Conservation (phyloP, 305 asterid genomes). For the Striga hermonthica region DNA sequence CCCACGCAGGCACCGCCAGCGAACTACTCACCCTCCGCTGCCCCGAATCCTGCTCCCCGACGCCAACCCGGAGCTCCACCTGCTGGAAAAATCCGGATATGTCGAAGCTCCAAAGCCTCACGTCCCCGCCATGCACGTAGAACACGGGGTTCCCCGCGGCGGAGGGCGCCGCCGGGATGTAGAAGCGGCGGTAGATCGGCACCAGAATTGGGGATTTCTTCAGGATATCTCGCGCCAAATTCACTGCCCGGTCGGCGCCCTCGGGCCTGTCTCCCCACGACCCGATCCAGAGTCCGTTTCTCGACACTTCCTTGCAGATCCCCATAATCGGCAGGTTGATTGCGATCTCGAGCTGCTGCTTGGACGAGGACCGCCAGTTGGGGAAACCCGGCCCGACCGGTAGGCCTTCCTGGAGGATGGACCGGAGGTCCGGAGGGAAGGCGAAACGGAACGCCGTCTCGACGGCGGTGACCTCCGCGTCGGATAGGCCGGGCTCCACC, state of each 20-base stretch:
- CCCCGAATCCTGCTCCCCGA: constrained; percentile 32
- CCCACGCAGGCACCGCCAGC: constrained; percentile 72
- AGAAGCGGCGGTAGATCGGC: constrained; percentile 62
- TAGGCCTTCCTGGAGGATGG: constrained; percentile 80
- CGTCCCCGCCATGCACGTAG: constrained; percentile 58
- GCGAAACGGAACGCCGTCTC: constrained; percentile 48
- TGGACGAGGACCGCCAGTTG: constrained; percentile 68
- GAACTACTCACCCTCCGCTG: constrained; percentile 29
- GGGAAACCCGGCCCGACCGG: constrained; percentile 79
- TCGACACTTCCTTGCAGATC: constrained; percentile 45
- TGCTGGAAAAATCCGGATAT: constrained; percentile 66
- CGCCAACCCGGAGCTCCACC: constrained; percentile 38
- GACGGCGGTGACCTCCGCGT: constrained; percentile 51
- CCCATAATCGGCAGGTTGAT: constrained; percentile 44
- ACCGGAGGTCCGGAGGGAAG: constrained; percentile 87
- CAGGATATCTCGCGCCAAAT: constrained; percentile 45
- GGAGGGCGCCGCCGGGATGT: constrained; percentile 59
- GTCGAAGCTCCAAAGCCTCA: constrained; percentile 68
- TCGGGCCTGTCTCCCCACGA: constrained; percentile 59
- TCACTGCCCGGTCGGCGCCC: constrained; percentile 42
- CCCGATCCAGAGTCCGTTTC: constrained; percentile 44
- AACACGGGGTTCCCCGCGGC: constrained; percentile 82
- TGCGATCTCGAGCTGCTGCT: constrained; percentile 48
- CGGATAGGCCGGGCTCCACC: constrained; percentile 71
- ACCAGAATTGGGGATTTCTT: constrained; percentile 52